These are phyloP conservation scores for Suillus ampliporus DNA, from an alignment of 768 basidiomycete species.

Conservation along the genomic window DNA sequence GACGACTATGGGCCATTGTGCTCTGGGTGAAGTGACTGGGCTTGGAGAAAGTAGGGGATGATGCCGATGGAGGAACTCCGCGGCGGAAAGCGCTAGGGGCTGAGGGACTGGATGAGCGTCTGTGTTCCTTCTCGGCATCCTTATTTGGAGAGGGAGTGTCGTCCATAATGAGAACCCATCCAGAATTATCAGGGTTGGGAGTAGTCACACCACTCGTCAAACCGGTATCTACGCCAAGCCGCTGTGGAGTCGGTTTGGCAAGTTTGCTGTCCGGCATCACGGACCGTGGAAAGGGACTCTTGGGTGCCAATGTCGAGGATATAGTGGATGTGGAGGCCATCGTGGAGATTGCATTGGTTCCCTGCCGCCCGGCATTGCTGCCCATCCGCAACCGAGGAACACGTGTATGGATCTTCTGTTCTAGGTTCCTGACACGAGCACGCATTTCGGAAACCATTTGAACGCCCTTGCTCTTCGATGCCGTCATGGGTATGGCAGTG, in stretches of 20 bases:
- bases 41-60: conserved; percentile 51
- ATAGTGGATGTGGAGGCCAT: conserved; percentile 44
- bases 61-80: conserved; percentile 50
- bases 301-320: conserved; percentile 37
- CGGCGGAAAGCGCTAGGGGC: conserved; percentile 58
- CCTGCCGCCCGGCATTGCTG: conserved; percentile 66
- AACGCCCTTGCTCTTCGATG: conserved; percentile 79
- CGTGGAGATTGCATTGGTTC: conserved; percentile 42
- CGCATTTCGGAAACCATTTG: conserved; percentile 96
- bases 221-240: conserved; percentile 49
- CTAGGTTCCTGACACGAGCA: conserved; percentile 78
- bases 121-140: conserved; percentile 57
- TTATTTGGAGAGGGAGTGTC: conserved; percentile 77
- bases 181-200: conserved; percentile 65
- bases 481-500: conserved; percentile 43
- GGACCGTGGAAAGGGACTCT: conserved; percentile 21
- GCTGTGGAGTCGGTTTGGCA: conserved; percentile 39
- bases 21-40: conserved; percentile 49
- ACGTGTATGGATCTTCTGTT: conserved; percentile 87
- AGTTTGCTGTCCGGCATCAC: conserved; percentile 26
- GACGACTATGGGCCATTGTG: conserved; percentile 52
- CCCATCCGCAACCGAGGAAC: conserved; percentile 86
- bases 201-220: conserved; percentile 45
- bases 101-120: conserved; percentile 68
- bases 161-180: conserved; percentile 92